A percentile compares a stretch with the other conserved stretches of the same genome.
Evolutionary conservation across 495 filamentous ascomycete genomes (phyloP).

Genomic region (Tuber aestivum): DNA sequence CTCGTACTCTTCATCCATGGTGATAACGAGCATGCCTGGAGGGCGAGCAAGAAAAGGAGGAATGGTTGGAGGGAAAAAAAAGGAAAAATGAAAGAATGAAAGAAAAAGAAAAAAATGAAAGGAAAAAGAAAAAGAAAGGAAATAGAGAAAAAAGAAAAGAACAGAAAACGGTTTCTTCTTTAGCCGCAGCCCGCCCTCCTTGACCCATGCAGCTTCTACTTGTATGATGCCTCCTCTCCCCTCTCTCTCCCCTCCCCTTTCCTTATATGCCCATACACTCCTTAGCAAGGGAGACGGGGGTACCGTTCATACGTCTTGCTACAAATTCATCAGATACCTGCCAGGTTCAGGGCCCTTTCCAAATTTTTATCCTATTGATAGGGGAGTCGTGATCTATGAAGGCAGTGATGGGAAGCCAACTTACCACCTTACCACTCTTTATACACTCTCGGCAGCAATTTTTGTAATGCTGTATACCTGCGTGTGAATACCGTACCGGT

Average conservation of each 20-base stretch:
- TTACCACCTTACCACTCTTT: not conserved
- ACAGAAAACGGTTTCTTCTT: not conserved
- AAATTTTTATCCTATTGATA: not conserved
- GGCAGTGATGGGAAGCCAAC: not conserved
- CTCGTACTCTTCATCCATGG: not conserved
- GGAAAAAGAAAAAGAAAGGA: no score
- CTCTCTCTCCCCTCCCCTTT: not conserved
- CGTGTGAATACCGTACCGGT: not conserved
- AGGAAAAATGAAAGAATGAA: no score
- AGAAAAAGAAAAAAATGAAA: no score
- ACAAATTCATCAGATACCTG: not conserved
- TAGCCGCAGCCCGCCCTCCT: not conserved
- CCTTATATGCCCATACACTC: not conserved
- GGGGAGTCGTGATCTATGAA: not conserved
- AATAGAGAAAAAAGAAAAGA: not conserved
- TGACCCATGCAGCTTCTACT: not conserved
- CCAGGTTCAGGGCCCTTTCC: not conserved
- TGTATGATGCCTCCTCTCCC: conserved; percentile 1
- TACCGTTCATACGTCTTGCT: not conserved
- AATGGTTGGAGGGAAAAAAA: not conserved
- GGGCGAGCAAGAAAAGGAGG: not conserved
- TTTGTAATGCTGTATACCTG: not conserved
- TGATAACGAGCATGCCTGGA: not conserved
- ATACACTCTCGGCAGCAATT: not conserved
- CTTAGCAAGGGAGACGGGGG: not conserved